Base-by-base conservation (phyloP, 2,329 filamentous ascomycete species). In the Aureobasidium sp. region DNA sequence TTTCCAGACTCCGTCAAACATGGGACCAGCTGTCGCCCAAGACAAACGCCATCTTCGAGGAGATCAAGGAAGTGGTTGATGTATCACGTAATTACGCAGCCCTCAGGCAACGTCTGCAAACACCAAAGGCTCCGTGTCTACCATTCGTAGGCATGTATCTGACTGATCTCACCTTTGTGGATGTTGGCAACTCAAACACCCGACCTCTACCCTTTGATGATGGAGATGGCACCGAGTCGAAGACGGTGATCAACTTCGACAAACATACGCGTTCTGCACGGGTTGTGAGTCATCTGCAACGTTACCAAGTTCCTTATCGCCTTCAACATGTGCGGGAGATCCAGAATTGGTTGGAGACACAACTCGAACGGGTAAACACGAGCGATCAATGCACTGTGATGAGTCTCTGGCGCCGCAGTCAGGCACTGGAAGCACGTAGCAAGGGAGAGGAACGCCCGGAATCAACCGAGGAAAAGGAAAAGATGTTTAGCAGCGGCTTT, bases 81-180 rank as follows among this genome's bases (percentile, higher is more conserved):
- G 87, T 92, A 5, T 87, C 90, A 13, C 90, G 91, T 71, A 99
- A 99, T 77, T 93, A 96, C 76, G 89, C 91, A 65, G 85, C 89
- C 11, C 84, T 99, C 29, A 89, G 94, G 48, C 85, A 88, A 62
- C 86, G 89, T 48, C 84, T 99, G 3, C 87, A 93, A 67, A 90
- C 95, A 60, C 68, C 69, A 5, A 86, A 95, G 0, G 90, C 92
- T 1, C 93, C 94, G 5, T 99, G 94, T 72, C 81, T 99, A 59
- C 94, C 94, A 0, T 99, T 97, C 73, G 84, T 99, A 3, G 94
- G 94, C 65, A 96, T 96, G 76, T 97, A 97, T 73, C 81, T 99
- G 41, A 99, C 94, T 0, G 94, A 99, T 71, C 80, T 99, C 41
- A 97, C 92, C 0, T 97, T 99, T 75, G 88, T 96, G 60, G 91